Evolutionary conservation across 106 monocot species (phyloP).

Genomic region (Phalaenopsis equestris): DNA sequence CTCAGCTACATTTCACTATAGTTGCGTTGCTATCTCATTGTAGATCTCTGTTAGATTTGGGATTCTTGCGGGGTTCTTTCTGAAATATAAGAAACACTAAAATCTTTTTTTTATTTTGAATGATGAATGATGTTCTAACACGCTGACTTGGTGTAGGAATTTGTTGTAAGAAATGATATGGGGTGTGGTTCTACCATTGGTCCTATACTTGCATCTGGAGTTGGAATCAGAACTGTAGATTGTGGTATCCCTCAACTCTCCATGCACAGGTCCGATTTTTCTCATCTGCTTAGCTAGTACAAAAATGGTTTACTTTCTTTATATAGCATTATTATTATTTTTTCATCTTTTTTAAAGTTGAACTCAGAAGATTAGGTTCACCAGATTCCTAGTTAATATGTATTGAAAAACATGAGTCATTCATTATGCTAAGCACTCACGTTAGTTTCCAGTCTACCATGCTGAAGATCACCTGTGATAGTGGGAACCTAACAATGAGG

Average conservation of each 20-base stretch:
- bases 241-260: conserved; percentile 96
- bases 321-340: background rate
- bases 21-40: background rate
- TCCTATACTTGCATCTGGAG: conserved; percentile 88
- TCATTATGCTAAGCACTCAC: too few species aligned
- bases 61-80: background rate
- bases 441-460: too few species aligned
- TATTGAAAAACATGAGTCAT: too few species aligned
- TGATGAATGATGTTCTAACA: background rate
- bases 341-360: background rate
- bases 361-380: too few species aligned
- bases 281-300: background rate
- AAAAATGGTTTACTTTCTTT: background rate
- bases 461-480: too few species aligned
- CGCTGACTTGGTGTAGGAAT: conserved; percentile 45
- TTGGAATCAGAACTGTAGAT: conserved; percentile 88
- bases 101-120: background rate
- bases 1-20: background rate
- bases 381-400: too few species aligned
- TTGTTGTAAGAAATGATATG: conserved; percentile 99
- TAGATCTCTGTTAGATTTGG: background rate
- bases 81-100: background rate
- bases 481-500: background rate
- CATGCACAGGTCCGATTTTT: conserved; percentile 71
- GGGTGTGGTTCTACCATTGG: conserved; percentile 97